phyloP scores from a whole-genome alignment of 1,139 yeast genomes.

The Hansenula sp. region DNA sequence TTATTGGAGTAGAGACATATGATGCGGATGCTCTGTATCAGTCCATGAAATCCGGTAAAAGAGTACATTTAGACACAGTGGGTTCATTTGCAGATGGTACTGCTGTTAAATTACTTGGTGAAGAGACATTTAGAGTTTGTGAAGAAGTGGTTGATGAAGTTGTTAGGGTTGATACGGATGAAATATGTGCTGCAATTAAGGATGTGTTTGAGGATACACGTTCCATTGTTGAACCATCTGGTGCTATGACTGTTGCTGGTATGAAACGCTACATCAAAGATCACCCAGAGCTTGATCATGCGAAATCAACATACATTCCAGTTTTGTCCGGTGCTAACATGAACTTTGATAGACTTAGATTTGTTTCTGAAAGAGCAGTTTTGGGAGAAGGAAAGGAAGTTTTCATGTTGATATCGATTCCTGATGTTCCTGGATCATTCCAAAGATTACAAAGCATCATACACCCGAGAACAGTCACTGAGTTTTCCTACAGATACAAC shows the following conservation, averaged over 20 bases:
- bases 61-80: slow-evolving; percentile 59
- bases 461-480: slow-evolving; percentile 87
- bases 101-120: slow-evolving; percentile 89
- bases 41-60: slow-evolving; percentile 56
- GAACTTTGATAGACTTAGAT: slow-evolving; percentile 94
- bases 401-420: slow-evolving; percentile 83
- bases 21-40: slow-evolving; percentile 91
- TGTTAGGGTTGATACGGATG: slow-evolving; percentile 86
- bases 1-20: slow-evolving; percentile 92
- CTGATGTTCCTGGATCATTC: slow-evolving; percentile 91
- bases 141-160: slow-evolving; percentile 82
- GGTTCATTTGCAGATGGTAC: slow-evolving; percentile 99
- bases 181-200: slow-evolving; percentile 95
- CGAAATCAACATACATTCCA: slow-evolving; percentile 74
- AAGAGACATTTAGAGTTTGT: slow-evolving; percentile 87
- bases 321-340: slow-evolving; percentile 94
- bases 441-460: slow-evolving; percentile 67
- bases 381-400: slow-evolving; percentile 97
- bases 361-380: slow-evolving; percentile 97
- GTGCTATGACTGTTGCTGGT: slow-evolving; percentile 96
- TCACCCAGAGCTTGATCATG: slow-evolving; percentile 69
- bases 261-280: slow-evolving; percentile 71
- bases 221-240: slow-evolving; percentile 93
- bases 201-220: slow-evolving; percentile 96
- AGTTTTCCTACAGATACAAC: slow-evolving; percentile 80